These are phyloP conservation scores for Chrysoporthe cubensis DNA, from an alignment of 2,329 filamentous ascomycete genomes.

Conservation along the genomic window DNA sequence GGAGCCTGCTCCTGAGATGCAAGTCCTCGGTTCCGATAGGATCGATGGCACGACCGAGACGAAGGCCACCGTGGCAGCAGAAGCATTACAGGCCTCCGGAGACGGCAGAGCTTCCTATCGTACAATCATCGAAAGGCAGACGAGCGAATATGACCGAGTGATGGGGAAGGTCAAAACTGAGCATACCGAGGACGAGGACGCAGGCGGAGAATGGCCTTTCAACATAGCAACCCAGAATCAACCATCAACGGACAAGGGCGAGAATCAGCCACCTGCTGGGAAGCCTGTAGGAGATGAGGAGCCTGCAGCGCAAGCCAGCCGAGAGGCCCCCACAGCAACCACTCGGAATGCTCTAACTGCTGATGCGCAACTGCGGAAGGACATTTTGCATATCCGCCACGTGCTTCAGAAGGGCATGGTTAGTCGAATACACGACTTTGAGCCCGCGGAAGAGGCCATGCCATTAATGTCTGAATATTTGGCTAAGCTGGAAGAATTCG, in stretches of 20 bases:
- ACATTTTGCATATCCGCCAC: conserved; percentile 2
- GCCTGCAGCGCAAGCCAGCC: not conserved
- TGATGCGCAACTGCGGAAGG: not conserved
- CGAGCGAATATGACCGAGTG: conserved; percentile 24
- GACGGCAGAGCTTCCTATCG: conserved; percentile 31
- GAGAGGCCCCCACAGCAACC: not conserved
- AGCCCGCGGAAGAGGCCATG: conserved; percentile 1
- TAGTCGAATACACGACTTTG: not conserved
- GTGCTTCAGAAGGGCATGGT: conserved; percentile 15
- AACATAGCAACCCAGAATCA: not conserved
- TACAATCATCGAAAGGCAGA: conserved; percentile 32
- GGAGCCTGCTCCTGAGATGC: not conserved
- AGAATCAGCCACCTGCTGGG: not conserved
- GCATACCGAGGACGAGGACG: not conserved
- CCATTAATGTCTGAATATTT: conserved; percentile 1
- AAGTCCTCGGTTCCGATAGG: not conserved
- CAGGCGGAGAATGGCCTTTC: not conserved
- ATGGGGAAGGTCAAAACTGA: conserved; percentile 8
- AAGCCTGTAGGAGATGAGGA: not conserved
- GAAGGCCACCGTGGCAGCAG: not conserved
- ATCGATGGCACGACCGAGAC: not conserved
- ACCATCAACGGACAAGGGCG: not conserved
- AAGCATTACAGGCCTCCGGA: conserved; percentile 19
- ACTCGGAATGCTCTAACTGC: not conserved
- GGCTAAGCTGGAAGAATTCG: conserved; percentile 1